Evolutionary conservation across 495 filamentous ascomycete species (phyloP).

Genomic region (Talaromyces ruber): DNA sequence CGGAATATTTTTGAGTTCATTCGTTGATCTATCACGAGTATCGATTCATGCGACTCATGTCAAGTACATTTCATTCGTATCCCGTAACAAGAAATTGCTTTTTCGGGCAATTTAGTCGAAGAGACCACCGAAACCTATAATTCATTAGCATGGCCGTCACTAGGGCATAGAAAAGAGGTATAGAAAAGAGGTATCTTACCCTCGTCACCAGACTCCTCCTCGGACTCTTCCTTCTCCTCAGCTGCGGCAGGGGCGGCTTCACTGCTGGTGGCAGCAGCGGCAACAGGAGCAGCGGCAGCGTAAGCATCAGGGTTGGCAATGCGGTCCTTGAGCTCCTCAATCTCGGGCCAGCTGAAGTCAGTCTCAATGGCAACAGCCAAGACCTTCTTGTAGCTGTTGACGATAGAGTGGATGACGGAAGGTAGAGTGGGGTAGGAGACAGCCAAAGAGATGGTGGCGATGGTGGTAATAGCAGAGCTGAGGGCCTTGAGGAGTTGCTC

Average conservation of each 20-base stretch:
- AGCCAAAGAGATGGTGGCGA: slow-evolving; percentile 84
- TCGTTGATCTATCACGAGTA: slow-evolving; percentile 6
- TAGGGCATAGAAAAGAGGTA: neutral
- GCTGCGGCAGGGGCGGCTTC: slow-evolving; percentile 44
- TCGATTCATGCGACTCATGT: slow-evolving; percentile 23
- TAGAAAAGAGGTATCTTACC: too few relatives aligned
- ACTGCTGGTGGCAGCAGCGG: slow-evolving; percentile 38
- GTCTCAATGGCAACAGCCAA: slow-evolving; percentile 84
- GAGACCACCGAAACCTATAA: slow-evolving; percentile 45
- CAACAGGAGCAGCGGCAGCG: slow-evolving; percentile 67
- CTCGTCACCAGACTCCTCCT: slow-evolving; percentile 41
- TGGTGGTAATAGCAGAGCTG: slow-evolving; percentile 71
- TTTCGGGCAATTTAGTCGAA: slow-evolving; percentile 41
- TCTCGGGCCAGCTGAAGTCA: slow-evolving; percentile 90
- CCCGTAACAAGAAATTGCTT: slow-evolving; percentile 11
- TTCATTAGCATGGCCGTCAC: slow-evolving; percentile 8
- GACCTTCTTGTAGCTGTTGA: slow-evolving; percentile 98
- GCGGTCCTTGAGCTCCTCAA: slow-evolving; percentile 95
- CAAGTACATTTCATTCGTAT: slow-evolving; percentile 36
- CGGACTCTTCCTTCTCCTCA: slow-evolving; percentile 45
- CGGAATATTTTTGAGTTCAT: slow-evolving; percentile 1
- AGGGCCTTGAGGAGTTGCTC: slow-evolving; percentile 82
- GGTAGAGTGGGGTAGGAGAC: slow-evolving; percentile 94
- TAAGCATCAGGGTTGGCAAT: slow-evolving; percentile 98
- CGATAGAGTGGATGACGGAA: slow-evolving; percentile 84